Evolutionary conservation across 208 protist genomes (phyloP).

Genomic region (Leishmania turanica): DNA sequence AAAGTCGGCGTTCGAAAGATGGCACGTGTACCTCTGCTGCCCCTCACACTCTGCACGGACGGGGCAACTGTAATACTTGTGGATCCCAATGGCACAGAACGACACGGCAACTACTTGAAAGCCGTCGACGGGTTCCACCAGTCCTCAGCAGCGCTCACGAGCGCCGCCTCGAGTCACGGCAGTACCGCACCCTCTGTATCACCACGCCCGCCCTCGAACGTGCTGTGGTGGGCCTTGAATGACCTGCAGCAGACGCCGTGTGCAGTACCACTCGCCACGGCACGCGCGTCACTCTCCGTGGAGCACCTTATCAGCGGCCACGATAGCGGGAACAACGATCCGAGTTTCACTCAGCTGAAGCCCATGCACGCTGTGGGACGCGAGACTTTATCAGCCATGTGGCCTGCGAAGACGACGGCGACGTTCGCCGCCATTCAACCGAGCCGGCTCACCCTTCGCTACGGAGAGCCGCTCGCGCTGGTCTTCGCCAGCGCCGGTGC

Average conservation of each 20-base stretch:
- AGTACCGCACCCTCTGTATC: background rate
- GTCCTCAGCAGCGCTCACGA: background rate
- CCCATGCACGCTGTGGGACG: background rate
- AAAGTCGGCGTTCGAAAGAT: constrained; percentile 2
- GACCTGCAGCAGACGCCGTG: background rate
- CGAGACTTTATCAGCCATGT: background rate
- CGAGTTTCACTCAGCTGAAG: background rate
- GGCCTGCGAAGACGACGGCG: background rate
- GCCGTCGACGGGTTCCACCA: constrained; percentile 8
- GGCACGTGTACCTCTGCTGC: constrained; percentile 17
- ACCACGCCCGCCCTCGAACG: background rate
- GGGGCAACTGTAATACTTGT: constrained; percentile 27
- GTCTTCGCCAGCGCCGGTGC: constrained; percentile 2
- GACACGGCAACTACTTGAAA: constrained; percentile 48
- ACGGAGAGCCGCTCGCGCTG: constrained; percentile 10
- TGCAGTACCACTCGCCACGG: constrained; percentile 7
- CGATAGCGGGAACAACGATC: background rate
- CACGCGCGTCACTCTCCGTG: background rate
- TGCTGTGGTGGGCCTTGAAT: constrained; percentile 25
- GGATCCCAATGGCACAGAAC: constrained; percentile 41
- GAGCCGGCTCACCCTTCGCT: background rate
- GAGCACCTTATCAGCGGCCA: background rate
- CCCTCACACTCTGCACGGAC: constrained; percentile 31
- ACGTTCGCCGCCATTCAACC: constrained; percentile 2
- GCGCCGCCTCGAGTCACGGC: background rate